Conservation (phyloP, 257 asterid genomes). For the Fraxinus quadrangulata region DNA sequence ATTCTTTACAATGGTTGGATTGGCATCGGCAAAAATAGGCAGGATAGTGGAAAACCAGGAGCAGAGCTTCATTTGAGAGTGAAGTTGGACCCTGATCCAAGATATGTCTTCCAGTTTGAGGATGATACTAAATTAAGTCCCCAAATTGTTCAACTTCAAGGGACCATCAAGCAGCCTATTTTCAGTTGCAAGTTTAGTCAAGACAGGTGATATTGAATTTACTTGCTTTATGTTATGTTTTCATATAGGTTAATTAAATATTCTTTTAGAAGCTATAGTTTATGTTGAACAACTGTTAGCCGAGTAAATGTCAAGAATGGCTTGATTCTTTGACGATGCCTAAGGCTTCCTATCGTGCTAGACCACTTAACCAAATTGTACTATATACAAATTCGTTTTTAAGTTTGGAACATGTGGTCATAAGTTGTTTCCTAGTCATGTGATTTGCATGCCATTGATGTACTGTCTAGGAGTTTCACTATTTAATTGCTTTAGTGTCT, state of each 20-base stretch:
- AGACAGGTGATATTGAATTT: conserved; percentile 64
- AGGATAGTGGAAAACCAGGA: conserved; percentile 64
- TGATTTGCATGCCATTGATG: background rate
- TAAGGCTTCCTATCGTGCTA: background rate
- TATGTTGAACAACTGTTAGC: background rate
- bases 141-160: conserved; percentile 87
- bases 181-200: conserved; percentile 93
- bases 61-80: conserved; percentile 84
- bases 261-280: background rate
- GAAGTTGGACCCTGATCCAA: conserved; percentile 93
- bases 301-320: background rate
- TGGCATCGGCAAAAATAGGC: conserved; percentile 81
- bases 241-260: background rate
- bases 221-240: conserved; percentile 1
- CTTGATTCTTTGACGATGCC: background rate
- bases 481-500: background rate
- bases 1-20: conserved; percentile 87
- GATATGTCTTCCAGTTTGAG: conserved; percentile 88
- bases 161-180: conserved; percentile 77
- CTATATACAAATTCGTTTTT: too few species aligned
- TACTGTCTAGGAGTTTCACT: background rate
- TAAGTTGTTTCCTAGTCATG: background rate
- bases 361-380: background rate
- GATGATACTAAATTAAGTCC: conserved; percentile 85
- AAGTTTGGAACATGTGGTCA: background rate